Evolutionary conservation across 2,329 filamentous ascomycete genomes (phyloP).

Genomic region (Neophaeococcomyces aloes): DNA sequence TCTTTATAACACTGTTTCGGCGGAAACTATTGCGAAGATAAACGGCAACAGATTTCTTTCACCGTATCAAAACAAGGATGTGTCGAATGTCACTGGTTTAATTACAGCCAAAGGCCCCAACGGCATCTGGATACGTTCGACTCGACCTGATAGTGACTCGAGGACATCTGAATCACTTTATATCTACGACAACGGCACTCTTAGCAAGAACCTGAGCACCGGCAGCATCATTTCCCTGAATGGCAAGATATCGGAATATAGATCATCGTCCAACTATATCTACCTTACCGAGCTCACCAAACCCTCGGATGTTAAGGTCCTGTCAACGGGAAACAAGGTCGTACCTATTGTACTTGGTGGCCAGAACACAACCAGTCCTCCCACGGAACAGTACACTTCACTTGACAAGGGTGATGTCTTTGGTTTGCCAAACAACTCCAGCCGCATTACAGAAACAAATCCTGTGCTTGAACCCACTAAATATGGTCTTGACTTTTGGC

Average conservation of each 20-base stretch:
- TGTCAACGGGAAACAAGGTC: slow-evolving; percentile 46
- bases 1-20: slow-evolving; percentile 25
- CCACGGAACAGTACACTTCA: slow-evolving; percentile 49
- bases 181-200: slow-evolving; percentile 45
- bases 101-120: slow-evolving; percentile 53
- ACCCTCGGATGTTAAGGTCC: slow-evolving; percentile 43
- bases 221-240: slow-evolving; percentile 52
- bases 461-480: slow-evolving; percentile 49
- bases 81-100: slow-evolving; percentile 52
- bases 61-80: slow-evolving; percentile 45
- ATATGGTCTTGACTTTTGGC: slow-evolving; percentile 66
- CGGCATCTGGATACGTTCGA: slow-evolving; percentile 56
- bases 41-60: slow-evolving; percentile 57
- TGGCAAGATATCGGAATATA: slow-evolving; percentile 51
- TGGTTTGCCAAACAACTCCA: slow-evolving; percentile 51
- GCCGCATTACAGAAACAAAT: slow-evolving; percentile 48
- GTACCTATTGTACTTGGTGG: slow-evolving; percentile 51
- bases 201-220: slow-evolving; percentile 44
- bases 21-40: slow-evolving; percentile 47
- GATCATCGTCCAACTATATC: slow-evolving; percentile 47
- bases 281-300: slow-evolving; percentile 54
- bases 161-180: slow-evolving; percentile 57
- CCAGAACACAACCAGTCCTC: slow-evolving; percentile 43
- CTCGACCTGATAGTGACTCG: slow-evolving; percentile 44
- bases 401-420: slow-evolving; percentile 59